Conservation (phyloP, 768 basidiomycete genomes). For the Macrolepiota dolichaula region DNA sequence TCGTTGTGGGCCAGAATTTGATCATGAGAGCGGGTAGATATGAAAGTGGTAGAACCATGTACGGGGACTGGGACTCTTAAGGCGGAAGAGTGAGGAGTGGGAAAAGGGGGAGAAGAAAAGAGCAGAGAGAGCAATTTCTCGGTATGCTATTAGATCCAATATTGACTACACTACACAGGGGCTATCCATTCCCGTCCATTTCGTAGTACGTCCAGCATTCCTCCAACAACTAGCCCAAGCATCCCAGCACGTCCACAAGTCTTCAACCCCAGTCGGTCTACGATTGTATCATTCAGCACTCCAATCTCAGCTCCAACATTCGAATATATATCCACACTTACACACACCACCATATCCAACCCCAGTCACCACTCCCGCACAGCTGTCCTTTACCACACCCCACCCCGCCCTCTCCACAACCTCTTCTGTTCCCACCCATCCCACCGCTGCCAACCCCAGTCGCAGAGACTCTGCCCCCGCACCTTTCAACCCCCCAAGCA, state of each 20-base stretch:
- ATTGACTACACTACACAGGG: not conserved
- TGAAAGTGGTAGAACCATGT: slow-evolving; percentile 3
- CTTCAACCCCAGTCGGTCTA: slow-evolving; percentile 60
- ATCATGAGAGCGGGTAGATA: slow-evolving; percentile 42
- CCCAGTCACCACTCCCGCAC: slow-evolving; percentile 65
- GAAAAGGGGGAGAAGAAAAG: not conserved
- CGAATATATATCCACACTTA: slow-evolving; percentile 26
- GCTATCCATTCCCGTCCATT: not conserved
- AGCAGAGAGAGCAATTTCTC: not conserved
- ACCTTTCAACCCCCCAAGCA: slow-evolving; percentile 67
- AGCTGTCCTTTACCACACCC: slow-evolving; percentile 43
- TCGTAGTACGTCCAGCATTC: slow-evolving; percentile 44
- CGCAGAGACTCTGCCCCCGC: slow-evolving; percentile 55
- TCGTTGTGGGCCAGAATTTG: slow-evolving; percentile 59
- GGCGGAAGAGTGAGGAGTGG: not conserved
- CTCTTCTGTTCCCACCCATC: slow-evolving; percentile 44
- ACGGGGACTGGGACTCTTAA: slow-evolving; percentile 10
- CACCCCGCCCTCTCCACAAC: slow-evolving; percentile 33
- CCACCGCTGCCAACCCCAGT: slow-evolving; percentile 37
- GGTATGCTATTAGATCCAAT: not conserved
- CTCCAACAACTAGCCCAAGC: slow-evolving; percentile 59
- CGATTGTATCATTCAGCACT: too few species aligned
- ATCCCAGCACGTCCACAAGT: slow-evolving; percentile 41
- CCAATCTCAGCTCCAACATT: not conserved
- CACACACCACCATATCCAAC: slow-evolving; percentile 52